Base-by-base conservation (phyloP, 805 yeast genomes). In the Schizosaccharomyces octosporus region DNA sequence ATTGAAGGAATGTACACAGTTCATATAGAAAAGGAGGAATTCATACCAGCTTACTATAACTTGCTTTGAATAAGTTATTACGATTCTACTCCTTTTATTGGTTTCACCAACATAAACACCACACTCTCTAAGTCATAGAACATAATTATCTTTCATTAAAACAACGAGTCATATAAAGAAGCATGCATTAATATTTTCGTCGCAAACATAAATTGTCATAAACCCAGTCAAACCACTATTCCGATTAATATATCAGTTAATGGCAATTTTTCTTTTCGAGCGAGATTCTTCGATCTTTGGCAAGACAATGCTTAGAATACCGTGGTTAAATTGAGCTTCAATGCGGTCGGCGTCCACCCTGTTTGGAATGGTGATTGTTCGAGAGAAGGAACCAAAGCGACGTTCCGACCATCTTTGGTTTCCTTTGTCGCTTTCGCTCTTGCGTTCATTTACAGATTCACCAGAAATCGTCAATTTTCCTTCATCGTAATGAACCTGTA, bases 371-470 rank as follows among this genome's bases (percentile, higher is more conserved):
- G 43, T 55, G 42, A 55, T 55, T n/a, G 59, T 55, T 27, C 59
- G 59, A 27, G 59, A 55, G 42, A 55, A 55, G 19, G 39, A 24
- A 41, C 59, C 59, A 29, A 32, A 55, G 41, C 59, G 59, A 36
- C 59, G 59, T 41, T 55, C 59, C 17, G 59, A 55, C 59, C 59
- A 55, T n/a, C 55, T n/a, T 4, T 48, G 55, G 55, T 2, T 24
- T 19, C 29, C 55, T 29, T 48, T 24, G 4, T 17, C 21, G 11
- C 48, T 9, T 3, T 48, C 55, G 24, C 17, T 19, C 55, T 48
- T 48, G 24, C 55, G 24, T 29, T 48, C 55, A 17, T 55, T 31
- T 13, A 32, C 43, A 21, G n/a, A n/a, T 31, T 55, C 45, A 32
- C 59, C 59, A 55, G 43, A 32, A 31, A 55, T 29, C 21, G 59